These are phyloP conservation scores for Penicillium fimorum DNA, from an alignment of 495 filamentous ascomycete genomes.

Conservation along the genomic window DNA sequence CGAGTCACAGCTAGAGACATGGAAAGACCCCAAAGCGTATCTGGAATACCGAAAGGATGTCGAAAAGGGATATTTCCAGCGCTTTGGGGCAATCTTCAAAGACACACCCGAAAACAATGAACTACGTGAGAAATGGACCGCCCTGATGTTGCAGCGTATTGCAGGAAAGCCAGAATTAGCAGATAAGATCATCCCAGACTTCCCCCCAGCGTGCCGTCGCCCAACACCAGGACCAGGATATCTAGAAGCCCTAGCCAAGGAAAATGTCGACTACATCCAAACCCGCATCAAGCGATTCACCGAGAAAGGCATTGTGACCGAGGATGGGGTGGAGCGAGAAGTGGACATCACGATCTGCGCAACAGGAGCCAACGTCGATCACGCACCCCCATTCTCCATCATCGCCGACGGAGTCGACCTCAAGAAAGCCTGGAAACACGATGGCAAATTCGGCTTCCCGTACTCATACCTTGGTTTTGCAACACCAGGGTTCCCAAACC, in stretches of 20 bases:
- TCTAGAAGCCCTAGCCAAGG: conserved; percentile 63
- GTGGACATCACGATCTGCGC: conserved; percentile 66
- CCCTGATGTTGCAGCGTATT: conserved; percentile 51
- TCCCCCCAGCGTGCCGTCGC: conserved; percentile 66
- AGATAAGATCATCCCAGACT: conserved; percentile 59
- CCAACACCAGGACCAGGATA: conserved; percentile 71
- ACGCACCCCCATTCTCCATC: conserved; percentile 60
- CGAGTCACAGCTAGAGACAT: conserved; percentile 47
- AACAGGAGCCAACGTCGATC: conserved; percentile 62
- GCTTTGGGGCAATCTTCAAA: conserved; percentile 56
- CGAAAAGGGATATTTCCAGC: conserved; percentile 57
- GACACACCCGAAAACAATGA: conserved; percentile 50
- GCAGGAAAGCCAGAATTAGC: conserved; percentile 54
- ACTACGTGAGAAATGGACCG: conserved; percentile 49
- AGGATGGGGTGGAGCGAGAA: conserved; percentile 48
- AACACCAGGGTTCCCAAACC: conserved; percentile 64
- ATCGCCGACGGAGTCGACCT: conserved; percentile 51
- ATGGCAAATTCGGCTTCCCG: conserved; percentile 55
- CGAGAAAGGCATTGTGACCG: conserved; percentile 53
- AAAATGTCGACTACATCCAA: conserved; percentile 61
- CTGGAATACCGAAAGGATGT: conserved; percentile 48
- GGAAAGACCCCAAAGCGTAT: conserved; percentile 50
- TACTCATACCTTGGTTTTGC: conserved; percentile 64
- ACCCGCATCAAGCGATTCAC: conserved; percentile 58
- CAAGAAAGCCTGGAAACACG: conserved; percentile 48